Percentiles rank a stretch among this genome's conserved stretches.
Conservation (phyloP, 1,139 yeast species). For the Scheffersomyces quercinus region DNA sequence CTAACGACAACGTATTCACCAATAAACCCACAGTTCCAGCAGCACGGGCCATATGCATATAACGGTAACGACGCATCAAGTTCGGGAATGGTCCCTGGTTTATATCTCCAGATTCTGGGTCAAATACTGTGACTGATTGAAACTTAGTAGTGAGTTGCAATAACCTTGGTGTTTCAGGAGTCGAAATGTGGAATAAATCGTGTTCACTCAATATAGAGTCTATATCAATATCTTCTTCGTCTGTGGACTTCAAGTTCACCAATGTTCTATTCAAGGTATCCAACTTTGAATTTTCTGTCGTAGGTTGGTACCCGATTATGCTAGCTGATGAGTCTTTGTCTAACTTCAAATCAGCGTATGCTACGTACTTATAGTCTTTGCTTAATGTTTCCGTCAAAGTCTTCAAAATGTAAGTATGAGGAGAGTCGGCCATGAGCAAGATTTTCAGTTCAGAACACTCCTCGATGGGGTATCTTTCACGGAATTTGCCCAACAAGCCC, state of each 20-base stretch:
- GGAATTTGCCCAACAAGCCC: conserved; percentile 35
- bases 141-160: conserved; percentile 75
- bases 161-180: conserved; percentile 77
- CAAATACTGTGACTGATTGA: conserved; percentile 48
- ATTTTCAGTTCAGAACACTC: conserved; percentile 37
- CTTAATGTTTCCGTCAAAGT: conserved; percentile 34
- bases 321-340: conserved; percentile 24
- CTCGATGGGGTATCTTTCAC: conserved; percentile 27
- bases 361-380: conserved; percentile 41
- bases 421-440: conserved; percentile 68
- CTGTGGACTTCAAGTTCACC: conserved; percentile 12
- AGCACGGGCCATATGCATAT: conserved; percentile 84
- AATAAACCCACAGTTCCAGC: conserved; percentile 91
- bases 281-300: conserved; percentile 1
- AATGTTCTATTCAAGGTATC: conserved; percentile 28
- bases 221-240: conserved; percentile 15
- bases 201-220: conserved; percentile 35
- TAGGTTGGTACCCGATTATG: conserved; percentile 44
- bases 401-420: conserved; percentile 48
- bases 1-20: conserved; percentile 82
- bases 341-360: conserved; percentile 51
- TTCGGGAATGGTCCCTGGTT: conserved; percentile 69
- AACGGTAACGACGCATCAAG: conserved; percentile 78
- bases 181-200: conserved; percentile 66
- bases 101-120: conserved; percentile 32